Evolutionary conservation across 495 filamentous ascomycete species (phyloP), one percentile per base, ranked within the genome.

Genomic region (Delitschia confertaspora): DNA sequence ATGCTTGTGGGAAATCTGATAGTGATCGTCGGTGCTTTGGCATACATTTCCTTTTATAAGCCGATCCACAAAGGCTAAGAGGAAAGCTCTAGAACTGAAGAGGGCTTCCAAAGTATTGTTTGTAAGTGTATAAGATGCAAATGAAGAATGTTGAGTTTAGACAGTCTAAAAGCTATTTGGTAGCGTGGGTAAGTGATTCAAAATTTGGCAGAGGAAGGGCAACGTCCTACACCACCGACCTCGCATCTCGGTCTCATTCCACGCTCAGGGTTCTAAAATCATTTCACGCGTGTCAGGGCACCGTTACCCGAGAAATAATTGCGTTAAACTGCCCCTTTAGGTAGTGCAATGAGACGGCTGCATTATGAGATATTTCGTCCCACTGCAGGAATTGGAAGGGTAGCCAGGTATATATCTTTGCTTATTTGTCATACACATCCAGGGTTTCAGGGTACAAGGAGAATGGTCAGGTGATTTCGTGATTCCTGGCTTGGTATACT

Each of bases 211-310:
- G 5, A n/a, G 27, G 16, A 16, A 6, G 20, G 18, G 23, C 16
- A 3, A 30, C 19, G 17, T 34, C 10, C 10, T 42, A 42, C 47
- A 24, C 27, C 22, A 50, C 51, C 41, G 37, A 50, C 46, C 51
- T 55, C 50, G 46, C 46, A 50, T 55, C 33, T 39, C 6, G 21
- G 21, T 30, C 33, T 30, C 51, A 55, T 55, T 55, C 33, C 42
- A 39, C 19, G 35, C 2, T 45, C 33, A 49, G 40, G 51, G 30
- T 48, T 45, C 30, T 19, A 33, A 30, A n/a, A 3, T 24, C 4
- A 6, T 10, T 13, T 35, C 10, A 38, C 38, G 44, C 44, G 45
- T 43, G 33, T 18, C 4, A 27, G 21, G 42, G 35, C 9, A 14
- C 45, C 48, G 43, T 42, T 41, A 34, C 17, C 38, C 19, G 13